These are phyloP conservation scores for Clonostachys rhizophaga DNA, from an alignment of 2,329 filamentous ascomycete species.

Conservation along the genomic window DNA sequence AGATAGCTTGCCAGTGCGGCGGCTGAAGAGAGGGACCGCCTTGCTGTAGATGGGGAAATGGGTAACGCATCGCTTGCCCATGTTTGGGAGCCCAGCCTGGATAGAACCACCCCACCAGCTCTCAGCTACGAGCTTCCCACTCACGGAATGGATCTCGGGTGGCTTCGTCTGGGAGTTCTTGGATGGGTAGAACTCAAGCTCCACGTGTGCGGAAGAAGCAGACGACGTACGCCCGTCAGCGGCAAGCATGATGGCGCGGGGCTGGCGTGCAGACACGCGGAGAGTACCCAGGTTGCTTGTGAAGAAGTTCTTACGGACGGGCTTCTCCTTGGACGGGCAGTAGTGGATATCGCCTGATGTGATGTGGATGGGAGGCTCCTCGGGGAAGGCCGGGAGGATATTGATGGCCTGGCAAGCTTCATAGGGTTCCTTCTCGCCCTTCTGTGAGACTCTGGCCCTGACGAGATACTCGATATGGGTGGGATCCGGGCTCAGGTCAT, in stretches of 20 bases:
- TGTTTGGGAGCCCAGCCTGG: constrained; percentile 42
- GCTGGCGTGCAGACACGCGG: constrained; percentile 38
- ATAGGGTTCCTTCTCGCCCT: constrained; percentile 30
- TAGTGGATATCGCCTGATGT: constrained; percentile 43
- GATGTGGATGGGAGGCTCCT: constrained; percentile 47
- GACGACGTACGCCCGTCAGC: constrained; percentile 39
- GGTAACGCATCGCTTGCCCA: constrained; percentile 33
- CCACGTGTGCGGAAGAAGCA: constrained; percentile 34
- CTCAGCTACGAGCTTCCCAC: constrained; percentile 44
- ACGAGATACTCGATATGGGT: constrained; percentile 47
- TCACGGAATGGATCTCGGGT: constrained; percentile 41
- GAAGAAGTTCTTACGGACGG: constrained; percentile 46
- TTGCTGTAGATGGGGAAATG: constrained; percentile 41
- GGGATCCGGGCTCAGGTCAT: constrained; percentile 52
- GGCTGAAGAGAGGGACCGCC: constrained; percentile 32
- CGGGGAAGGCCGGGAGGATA: constrained; percentile 43
- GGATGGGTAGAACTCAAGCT: constrained; percentile 42
- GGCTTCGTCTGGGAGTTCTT: constrained; percentile 30
- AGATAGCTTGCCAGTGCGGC: constrained; percentile 21
- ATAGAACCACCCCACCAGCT: constrained; percentile 46
- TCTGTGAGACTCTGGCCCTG: constrained; percentile 36
- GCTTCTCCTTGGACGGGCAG: constrained; percentile 43
- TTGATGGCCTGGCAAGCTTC: constrained; percentile 30
- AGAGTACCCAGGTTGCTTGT: constrained; percentile 44
- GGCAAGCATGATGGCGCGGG: constrained; percentile 41